Base-by-base conservation (phyloP, 2,329 filamentous ascomycete genomes). In the Alternaria triticimaculans region DNA sequence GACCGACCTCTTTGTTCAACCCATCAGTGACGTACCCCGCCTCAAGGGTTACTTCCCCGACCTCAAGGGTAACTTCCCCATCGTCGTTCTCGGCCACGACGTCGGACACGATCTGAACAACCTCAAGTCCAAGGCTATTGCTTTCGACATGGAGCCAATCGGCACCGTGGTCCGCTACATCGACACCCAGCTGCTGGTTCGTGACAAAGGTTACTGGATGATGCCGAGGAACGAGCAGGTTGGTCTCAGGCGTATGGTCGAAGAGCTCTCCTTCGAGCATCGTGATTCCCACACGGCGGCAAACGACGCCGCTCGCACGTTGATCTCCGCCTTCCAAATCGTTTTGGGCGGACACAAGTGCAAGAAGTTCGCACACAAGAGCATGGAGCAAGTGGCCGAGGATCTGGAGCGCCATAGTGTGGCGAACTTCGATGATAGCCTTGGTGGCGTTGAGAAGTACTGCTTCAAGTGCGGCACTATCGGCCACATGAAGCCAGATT, bases 41-140 rank as follows among this genome's bases (percentile, higher is more conserved):
- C 45, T 69, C 7, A 58, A 63, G 6, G 65, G 55, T 11, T 63
- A 70, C 50, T 58, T 63, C 0, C 46, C 50, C 0, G 60, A 44
- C 8, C 45, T 69, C 7, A 58, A 63, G 6, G 65, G 55, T 10
- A 64, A 70, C 50, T 58, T 63, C 11, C 74, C 73, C 0, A 59
- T 76, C 9, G 49, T 76, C 4, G 26, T 75, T 10, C 56, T 76
- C 8, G 74, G 74, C 1, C 73, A 75, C 11, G 72, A 73, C 0
- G 23, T 75, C 2, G 28, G 44, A 3, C 66, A 73, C 14, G 73
- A 76, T 37, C 45, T 58, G 8, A 59, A 67, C 14, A 73, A 73
- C n/a, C 37, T 71, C 1, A 66, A 67, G 18, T 58, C 61, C 15
- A 61, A 65, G 18, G 60, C 67, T 0, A 56, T 73, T 2, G 57